Evolutionary conservation across 2,329 filamentous ascomycete genomes (phyloP), one percentile per base, ranked within the genome.

Genomic region (Scytalidium lignicola): DNA sequence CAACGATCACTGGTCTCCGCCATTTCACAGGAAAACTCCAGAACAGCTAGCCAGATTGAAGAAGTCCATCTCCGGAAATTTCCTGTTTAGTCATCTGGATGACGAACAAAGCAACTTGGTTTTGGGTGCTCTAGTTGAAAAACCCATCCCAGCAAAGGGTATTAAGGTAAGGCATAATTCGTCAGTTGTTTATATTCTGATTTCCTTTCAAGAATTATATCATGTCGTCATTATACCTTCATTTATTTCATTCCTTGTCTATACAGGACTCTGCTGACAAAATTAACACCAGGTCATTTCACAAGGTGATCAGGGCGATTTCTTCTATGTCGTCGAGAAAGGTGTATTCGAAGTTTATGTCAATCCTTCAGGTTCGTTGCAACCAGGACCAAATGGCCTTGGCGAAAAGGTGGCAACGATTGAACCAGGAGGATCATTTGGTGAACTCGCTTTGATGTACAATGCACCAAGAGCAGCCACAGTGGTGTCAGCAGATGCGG

Each of bases 371-470:
- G 92, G 93, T 52, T 74, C 82, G 39, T 76, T 95, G 47, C 88
- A 95, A 64, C 76, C 90, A 7, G 92, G 92, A 1, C 75, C 80
- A 1, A 83, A 91, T 43, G 93, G 92, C 10, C 78, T 96, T 71
- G 93, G 93, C 44, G 76, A 78, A 52, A 88, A 90, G 61, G 92
- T 97, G 22, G 83, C 83, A 59, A 83, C 78, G 32, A 95, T 95
- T 50, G 85, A 88, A 41, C 82, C 90, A 3, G 93, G 93, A 44
- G 91, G 91, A 53, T 96, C 90, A 3, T 99, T 99, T 68, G 93
- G 93, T 60, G 93, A 99, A 72, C 78, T 99, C 49, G 93, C 93
- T 12, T 77, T 99, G 62, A 97, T 99, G 93, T 97, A 99, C 74
- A 96, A 97, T 63, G 90, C 93, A 19, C 93, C 93, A 21, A 89